Base-by-base conservation (phyloP, 306 rosid species). In the Vigna mungo region DNA sequence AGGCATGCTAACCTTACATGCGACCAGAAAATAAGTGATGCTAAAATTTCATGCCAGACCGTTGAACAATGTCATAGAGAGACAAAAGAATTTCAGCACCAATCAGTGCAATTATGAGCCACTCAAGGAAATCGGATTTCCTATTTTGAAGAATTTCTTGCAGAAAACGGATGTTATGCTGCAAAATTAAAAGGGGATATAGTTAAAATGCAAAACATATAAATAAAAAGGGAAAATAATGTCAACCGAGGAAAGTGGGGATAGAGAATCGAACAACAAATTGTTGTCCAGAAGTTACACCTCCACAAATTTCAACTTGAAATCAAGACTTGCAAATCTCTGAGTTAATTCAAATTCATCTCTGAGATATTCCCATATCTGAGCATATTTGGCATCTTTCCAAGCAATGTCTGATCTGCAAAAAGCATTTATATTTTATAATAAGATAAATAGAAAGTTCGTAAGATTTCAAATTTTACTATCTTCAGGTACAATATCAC, bases 371-470 rank as follows among this genome's bases (percentile, higher is more conserved):
- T 96, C 99, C 99, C 98, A 96, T 85, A 96, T 96, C 88, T 96
- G 98, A 79, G 98, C 97, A 86, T 89, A 96, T 85, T 96, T 96
- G 68, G 99, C 99, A 87, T 96, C 94, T 83, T 96, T 96, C 99
- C 99, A 96, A 37, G 99, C 99, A 72, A 96, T 96, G 49, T 96
- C 99, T 13, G 98, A 96, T 80, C 99, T 92, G 96, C 20, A 73
- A 71, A 78, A 83, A 56, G 37, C 49, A 75, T 76, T 37, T 39
- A 72, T 15, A 61, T 37, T 48, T 49, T 78, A 25, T 53, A 18
- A 18, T 3, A 4, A 80, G 48, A 55, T 30, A 54, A 6, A 10
- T 43, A 30, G 64, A n/a, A 43, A 36, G 47, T 37, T 52, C 30
- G 17, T 15, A 59, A 27, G 12, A 25, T 69, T 46, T 9, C 36